Base-by-base conservation (phyloP, 202 grass and related monocot species). In the Zoysia matrella region DNA sequence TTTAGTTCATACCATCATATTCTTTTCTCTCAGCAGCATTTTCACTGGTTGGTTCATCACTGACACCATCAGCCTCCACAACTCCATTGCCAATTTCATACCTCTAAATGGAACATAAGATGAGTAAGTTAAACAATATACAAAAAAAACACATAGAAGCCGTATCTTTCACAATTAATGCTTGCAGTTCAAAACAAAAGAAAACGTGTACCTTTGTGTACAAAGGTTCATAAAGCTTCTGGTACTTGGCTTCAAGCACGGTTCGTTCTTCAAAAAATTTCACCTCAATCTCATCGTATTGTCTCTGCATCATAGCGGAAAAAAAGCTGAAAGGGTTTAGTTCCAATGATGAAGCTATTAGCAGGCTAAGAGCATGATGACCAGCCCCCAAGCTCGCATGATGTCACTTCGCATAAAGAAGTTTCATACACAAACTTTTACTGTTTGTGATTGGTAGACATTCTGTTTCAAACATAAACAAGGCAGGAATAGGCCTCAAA, bases 241-340 rank as follows among this genome's bases (percentile, higher is more conserved):
- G 92, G 72, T 98, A 98, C 86, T 95, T 98, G 22, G 91, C 92
- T 80, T 96, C 96, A 63, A 99, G 96, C 4, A 76, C 87, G 58
- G 91, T 87, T 61, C 93, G 80, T 67, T 99, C 93, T 83, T 96
- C 93, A 77, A 92, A 94, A 87, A 94, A 96, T 61, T 96, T 99
- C 1, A 89, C 87, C 87, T 96, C 89, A 45, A 99, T 65, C 30
- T 90, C 93, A 87, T 99, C 83, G 9, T 99, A 93, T 83, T 96
- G 83, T 13, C 83, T 78, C 93, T 99, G 69, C 8, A 85, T 73
- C 65, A 85, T 68, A 36, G 61, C 46, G 52, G 11, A 12, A 60
- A 78, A 69, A 3, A 64, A 13, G 1, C 74, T 64, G 11, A 10
- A 69, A 69, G 11, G 6, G 16, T 58, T 74, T n/a, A 57, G 52